Conservation (phyloP, 2,329 filamentous ascomycete genomes). For the Cladorrhinum sp. region DNA sequence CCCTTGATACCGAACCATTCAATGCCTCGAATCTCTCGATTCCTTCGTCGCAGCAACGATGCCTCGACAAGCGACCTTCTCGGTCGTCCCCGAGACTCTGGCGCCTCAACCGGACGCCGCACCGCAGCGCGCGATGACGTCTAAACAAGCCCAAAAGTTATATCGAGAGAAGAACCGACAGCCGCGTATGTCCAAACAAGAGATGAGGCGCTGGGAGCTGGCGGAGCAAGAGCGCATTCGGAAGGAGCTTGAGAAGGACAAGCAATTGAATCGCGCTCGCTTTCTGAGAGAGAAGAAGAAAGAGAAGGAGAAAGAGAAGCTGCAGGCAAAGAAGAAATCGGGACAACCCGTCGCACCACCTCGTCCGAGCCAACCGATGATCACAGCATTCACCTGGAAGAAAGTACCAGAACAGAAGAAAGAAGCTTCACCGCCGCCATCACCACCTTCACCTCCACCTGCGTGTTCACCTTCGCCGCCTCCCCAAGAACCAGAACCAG, state of each 20-base stretch:
- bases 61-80: conserved; percentile 36
- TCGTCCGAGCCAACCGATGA: conserved; percentile 55
- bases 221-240: conserved; percentile 55
- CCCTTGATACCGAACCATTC: too few relatives aligned
- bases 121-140: conserved; percentile 45
- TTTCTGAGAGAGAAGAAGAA: conserved; percentile 53
- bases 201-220: conserved; percentile 40
- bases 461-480: not conserved
- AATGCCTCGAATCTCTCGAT: conserved; percentile 6
- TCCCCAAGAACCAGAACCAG: not conserved
- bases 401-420: not conserved
- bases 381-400: conserved; percentile 48
- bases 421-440: not conserved
- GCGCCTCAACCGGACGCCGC: conserved; percentile 21
- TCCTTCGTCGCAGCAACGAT: conserved; percentile 27
- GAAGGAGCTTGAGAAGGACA: conserved; percentile 50
- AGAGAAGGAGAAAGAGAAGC: conserved; percentile 49
- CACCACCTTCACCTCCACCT: not conserved
- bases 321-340: conserved; percentile 48
- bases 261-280: conserved; percentile 46
- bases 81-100: conserved; percentile 35
- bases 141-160: conserved; percentile 46
- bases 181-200: conserved; percentile 42
- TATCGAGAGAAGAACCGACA: conserved; percentile 42
- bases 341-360: conserved; percentile 54